Percentiles rank a stretch among this genome's conserved stretches.
These are phyloP conservation scores for Pichia deserticola DNA, from an alignment of 805 yeast genomes.

Conservation along the genomic window DNA sequence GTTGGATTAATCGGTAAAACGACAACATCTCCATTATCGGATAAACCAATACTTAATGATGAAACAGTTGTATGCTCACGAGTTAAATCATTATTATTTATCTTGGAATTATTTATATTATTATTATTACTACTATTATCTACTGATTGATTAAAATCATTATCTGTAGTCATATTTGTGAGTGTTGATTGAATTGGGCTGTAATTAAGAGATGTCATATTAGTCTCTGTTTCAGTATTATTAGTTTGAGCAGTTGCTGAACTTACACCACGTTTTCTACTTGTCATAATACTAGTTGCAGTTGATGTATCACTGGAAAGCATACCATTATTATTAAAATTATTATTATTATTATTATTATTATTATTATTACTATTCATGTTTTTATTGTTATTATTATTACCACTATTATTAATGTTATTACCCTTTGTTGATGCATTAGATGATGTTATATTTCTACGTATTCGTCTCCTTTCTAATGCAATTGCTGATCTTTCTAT, in stretches of 20 bases:
- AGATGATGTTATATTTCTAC: not conserved
- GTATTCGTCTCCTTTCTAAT: constrained; percentile 24
- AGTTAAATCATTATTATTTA: not conserved
- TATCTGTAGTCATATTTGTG: not conserved
- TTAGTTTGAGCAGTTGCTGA: constrained; percentile 14
- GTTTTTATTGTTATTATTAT: too few species aligned
- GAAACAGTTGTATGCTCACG: constrained; percentile 2
- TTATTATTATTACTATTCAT: constrained; percentile 1
- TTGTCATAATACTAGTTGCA: constrained; percentile 18
- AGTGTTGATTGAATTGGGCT: not conserved
- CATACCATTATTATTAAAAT: not conserved
- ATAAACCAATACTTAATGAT: constrained; percentile 5
- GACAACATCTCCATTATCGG: constrained; percentile 7
- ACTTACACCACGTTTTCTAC: constrained; percentile 12
- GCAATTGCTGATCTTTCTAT: constrained; percentile 46
- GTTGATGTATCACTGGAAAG: constrained; percentile 22
- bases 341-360: too few species aligned
- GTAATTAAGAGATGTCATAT: not conserved
- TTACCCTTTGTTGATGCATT: too few species aligned
- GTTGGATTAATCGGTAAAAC: constrained; percentile 8
- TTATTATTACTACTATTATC: not conserved
- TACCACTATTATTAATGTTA: too few species aligned
- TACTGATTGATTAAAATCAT: not conserved
- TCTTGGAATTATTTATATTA: not conserved
- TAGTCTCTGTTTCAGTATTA: constrained; percentile 10